A percentile compares a stretch with the other conserved stretches of the same genome.
Evolutionary conservation across 495 filamentous ascomycete species (phyloP).

Genomic region (Trichoderma reesei): DNA sequence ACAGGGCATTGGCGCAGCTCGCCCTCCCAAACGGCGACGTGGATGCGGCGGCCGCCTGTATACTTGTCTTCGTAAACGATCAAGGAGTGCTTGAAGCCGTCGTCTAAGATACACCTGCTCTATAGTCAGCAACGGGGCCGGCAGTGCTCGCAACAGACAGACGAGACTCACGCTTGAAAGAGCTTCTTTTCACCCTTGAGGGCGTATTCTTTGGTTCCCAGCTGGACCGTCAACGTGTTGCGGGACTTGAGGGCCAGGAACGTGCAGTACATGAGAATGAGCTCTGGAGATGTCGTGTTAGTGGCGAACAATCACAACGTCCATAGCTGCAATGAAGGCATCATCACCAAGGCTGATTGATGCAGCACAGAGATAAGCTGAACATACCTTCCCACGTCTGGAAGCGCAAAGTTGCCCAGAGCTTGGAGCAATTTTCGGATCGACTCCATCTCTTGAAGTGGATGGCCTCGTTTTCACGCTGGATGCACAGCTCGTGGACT

Average conservation of each 20-base stretch:
- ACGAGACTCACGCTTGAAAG: slow-evolving; percentile 54
- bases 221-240: slow-evolving; percentile 43
- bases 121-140: neutral
- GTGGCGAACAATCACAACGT: neutral
- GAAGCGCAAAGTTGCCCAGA: slow-evolving; percentile 44
- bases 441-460: slow-evolving; percentile 40
- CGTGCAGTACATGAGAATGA: slow-evolving; percentile 72
- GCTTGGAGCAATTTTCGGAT: slow-evolving; percentile 30
- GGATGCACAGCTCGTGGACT: slow-evolving; percentile 40
- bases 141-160: neutral
- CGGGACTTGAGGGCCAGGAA: slow-evolving; percentile 67
- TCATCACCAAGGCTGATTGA: neutral
- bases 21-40: slow-evolving; percentile 41
- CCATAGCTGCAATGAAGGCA: neutral
- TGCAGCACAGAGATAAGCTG: neutral
- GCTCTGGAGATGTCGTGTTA: slow-evolving; percentile 29
- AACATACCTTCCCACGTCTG: slow-evolving; percentile 46
- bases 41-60: slow-evolving; percentile 50
- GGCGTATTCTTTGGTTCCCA: slow-evolving; percentile 48
- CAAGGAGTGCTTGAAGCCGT: slow-evolving; percentile 58
- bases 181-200: slow-evolving; percentile 53
- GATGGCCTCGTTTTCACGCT: slow-evolving; percentile 35
- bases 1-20: slow-evolving; percentile 47
- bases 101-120: slow-evolving; percentile 59
- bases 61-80: slow-evolving; percentile 59